Base-by-base conservation (phyloP, 2,329 filamentous ascomycete genomes). In the Diaporthe citrichinensis region DNA sequence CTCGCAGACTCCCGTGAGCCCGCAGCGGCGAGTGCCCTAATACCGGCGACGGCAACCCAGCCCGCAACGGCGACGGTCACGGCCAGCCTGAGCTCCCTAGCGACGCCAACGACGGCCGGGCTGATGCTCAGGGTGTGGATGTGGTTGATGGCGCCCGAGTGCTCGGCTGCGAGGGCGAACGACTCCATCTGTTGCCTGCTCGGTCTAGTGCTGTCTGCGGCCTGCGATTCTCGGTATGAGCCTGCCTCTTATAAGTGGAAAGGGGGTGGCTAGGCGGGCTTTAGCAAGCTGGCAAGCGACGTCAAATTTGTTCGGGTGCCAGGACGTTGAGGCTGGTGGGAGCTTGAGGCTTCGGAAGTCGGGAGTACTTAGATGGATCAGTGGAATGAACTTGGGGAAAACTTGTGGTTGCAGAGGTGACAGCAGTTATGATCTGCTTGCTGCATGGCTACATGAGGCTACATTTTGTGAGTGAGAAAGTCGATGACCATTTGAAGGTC, bases 101-200 rank as follows among this genome's bases (percentile, higher is more conserved):
- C 78, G 10, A 78, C 78, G 9, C 78, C 79, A 36, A 78, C 72
- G 8, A 79, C 76, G 14, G 80, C 79, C 8, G 81, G 76, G 72
- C 82, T 80, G 49, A 84, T 74, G 57, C 79, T 80, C 73, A 84
- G 77, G 20, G 80, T 78, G 77, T 84, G 82, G 20, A 81, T 69
- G 71, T 84, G 83, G 53, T 81, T 81, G 73, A 84, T 83, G 20
- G 81, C 80, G 44, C 82, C 83, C n/a, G 80, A 80, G 68, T 84
- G 83, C 69, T 80, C 77, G 44, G 83, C 81, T 6, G 83, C 81
- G 17, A 84, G 76, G 39, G 81, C 78, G 74, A 84, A 84, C 4
- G 82, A 82, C 75, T 84, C 83, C 83, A 84, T 84, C 6, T 41
- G 25, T 28, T 25, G 4, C 31, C 5, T 8, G 9, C 17, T 53